Evolutionary conservation across 108 stramenopile species (phyloP), one percentile per base, ranked within the genome.

Genomic region (Skeletonema menzelii): DNA sequence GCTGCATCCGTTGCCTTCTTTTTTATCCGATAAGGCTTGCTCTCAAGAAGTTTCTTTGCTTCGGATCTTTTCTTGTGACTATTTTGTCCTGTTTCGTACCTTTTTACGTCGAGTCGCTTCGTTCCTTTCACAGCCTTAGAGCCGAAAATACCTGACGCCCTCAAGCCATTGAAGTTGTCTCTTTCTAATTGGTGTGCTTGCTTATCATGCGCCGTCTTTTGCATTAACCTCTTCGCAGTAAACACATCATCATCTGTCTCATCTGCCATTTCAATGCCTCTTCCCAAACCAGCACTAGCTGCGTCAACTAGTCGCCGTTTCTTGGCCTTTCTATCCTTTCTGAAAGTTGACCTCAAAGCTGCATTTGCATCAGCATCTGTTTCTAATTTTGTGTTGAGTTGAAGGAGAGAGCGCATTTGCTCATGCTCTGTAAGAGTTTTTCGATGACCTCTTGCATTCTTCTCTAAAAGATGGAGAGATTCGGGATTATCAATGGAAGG

Each of bases 291-390:
- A 20, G 69, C 26, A 6, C 57, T 34, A 24, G 38, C 61, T 8
- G 82, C 95, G 8, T 86, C 77, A 20, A 65, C 62, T 26, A 87
- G 17, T 59, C 84, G 58, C 17, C 63, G 63, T 63, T 84, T 85
- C 70, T 88, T 89, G 1, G 70, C 68, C 55, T 82, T 76, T 13
- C 96, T 76, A 35, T 91, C 86, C 34, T 62, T 79, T 20, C 96
- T 70, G 79, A 85, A 89, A 4, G 17, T 10, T 15, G 65, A 57
- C 46, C 96, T 86, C 15, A 95, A 76, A 8, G 67, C 34, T 8
- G 94, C 86, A 76, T 95, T 95, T 24, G 53, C 56, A 64, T 66
- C 81, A 2, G 87, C 84, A 82, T 97, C 94, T 10, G 82, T 67
- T 27, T 67, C 66, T 60, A 73, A 78, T 24, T 67, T 75, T 14